These are phyloP conservation scores for Hippophae tibetana DNA, from an alignment of 306 rosid species.

Conservation along the genomic window DNA sequence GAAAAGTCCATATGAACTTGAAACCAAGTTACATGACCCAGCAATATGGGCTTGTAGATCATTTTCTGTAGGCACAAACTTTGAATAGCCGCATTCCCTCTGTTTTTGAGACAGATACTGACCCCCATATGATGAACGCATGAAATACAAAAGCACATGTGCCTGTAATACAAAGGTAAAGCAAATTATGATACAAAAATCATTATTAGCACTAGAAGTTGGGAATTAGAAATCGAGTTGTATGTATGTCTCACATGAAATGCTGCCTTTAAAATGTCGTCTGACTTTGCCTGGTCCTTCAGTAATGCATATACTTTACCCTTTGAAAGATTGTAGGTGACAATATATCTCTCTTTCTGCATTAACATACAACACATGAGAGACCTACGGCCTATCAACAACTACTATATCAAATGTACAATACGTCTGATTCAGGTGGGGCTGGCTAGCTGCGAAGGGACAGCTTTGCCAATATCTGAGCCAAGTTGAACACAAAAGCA, in stretches of 20 bases:
- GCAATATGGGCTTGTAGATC: constrained; percentile 60
- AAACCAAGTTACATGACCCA: constrained; percentile 69
- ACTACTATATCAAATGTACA: neutral
- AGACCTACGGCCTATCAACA: constrained; percentile 12
- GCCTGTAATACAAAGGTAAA: constrained; percentile 50
- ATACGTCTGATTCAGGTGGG: neutral
- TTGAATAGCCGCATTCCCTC: constrained; percentile 26
- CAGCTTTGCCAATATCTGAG: too few species aligned
- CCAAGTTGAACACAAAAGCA: constrained; percentile 3
- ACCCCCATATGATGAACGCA: constrained; percentile 37
- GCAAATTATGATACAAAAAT: constrained; percentile 6
- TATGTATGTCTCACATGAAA: constrained; percentile 67
- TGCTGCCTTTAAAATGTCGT: constrained; percentile 92
- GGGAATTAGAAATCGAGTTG: constrained; percentile 8
- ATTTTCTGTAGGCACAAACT: constrained; percentile 24
- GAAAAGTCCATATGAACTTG: constrained; percentile 60
- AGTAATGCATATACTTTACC: constrained; percentile 84
- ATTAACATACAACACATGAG: constrained; percentile 15
- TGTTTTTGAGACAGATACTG: constrained; percentile 28
- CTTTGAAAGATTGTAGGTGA: constrained; percentile 74
- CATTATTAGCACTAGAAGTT: constrained; percentile 7
- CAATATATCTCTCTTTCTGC: constrained; percentile 82
- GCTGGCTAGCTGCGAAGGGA: neutral
- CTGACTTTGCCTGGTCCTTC: constrained; percentile 90
- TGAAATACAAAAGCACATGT: constrained; percentile 69